Base-by-base conservation (phyloP, 2,329 filamentous ascomycete genomes). In the Elsinoe ampelina region DNA sequence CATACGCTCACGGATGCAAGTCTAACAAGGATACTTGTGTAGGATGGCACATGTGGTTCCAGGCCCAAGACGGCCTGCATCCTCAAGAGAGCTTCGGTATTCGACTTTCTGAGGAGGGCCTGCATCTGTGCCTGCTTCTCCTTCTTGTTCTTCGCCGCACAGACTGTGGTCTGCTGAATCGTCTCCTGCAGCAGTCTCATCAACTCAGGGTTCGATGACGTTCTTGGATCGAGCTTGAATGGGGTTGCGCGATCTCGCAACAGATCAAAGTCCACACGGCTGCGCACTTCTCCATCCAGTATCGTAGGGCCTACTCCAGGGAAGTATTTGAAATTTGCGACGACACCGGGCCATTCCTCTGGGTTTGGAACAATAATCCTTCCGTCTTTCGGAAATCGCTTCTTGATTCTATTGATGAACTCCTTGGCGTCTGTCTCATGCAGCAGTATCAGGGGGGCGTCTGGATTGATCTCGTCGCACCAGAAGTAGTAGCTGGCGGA, bases 281-380 rank as follows among this genome's bases (percentile, higher is more conserved):
- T 79, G 12, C 39, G 74, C 77, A 2, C 84, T 83, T 4, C 93
- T 72, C 64, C 83, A 91, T 41, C 82, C 79, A 3, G 90, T 89
- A 6, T 77, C 75, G 3, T 84, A 83, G 4, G 78, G 80, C 2
- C 77, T 77, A 34, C 80, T 76, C 30, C 80, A 65, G 0, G 77
- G 77, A 47, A 48, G 63, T 92, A 90, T 5, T 71, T 72, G 65
- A 95, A 93, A 8, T 71, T 71, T 58, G 86, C 69, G 42, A 79
- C 68, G 58, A 93, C 85, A 1, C 78, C 80, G 13, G 75, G 72
- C 3, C 76, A 71, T 52, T 52, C 15, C 12, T 34, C 34, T n/a
- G 35, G 26, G 17, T 39, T 20, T 6, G 48, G 48, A 30, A 52
- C 36, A 5, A 20, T 39, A 34, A 52, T 52, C 12, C 48, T 52